phyloP scores from a whole-genome alignment of 495 filamentous ascomycete species.

The Hypoxylon lienhwacheense region DNA sequence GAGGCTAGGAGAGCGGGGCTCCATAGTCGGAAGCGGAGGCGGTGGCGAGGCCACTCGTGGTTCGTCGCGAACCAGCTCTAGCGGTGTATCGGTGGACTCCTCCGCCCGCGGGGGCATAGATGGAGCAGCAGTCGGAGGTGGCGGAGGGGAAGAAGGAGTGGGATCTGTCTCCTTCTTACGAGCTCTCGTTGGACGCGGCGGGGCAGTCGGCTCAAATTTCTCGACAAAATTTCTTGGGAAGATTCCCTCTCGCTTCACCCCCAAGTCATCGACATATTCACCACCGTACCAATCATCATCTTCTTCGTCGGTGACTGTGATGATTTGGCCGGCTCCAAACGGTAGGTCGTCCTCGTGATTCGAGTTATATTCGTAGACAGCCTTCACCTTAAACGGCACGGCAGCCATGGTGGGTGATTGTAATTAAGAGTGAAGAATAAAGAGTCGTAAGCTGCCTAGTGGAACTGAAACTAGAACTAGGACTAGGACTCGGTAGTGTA shows the following conservation, averaged over 20 bases:
- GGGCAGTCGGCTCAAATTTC: slow-evolving; percentile 85
- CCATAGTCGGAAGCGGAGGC: slow-evolving; percentile 37
- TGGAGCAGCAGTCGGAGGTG: slow-evolving; percentile 63
- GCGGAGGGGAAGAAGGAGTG: slow-evolving; percentile 58
- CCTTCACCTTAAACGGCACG: slow-evolving; percentile 89
- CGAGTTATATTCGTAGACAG: slow-evolving; percentile 90
- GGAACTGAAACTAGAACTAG: slow-evolving; percentile 6
- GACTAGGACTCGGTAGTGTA: not conserved
- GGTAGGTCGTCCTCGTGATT: slow-evolving; percentile 90
- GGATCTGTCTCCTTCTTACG: slow-evolving; percentile 72
- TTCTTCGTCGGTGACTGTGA: slow-evolving; percentile 89
- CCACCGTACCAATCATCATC: slow-evolving; percentile 95
- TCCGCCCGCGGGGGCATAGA: slow-evolving; percentile 43
- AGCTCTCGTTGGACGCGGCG: slow-evolving; percentile 75
- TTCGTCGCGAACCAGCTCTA: slow-evolving; percentile 39
- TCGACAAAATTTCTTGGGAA: slow-evolving; percentile 98
- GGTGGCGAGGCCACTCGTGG: slow-evolving; percentile 20
- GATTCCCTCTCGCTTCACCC: slow-evolving; percentile 78
- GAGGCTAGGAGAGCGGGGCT: slow-evolving; percentile 27
- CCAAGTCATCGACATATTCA: slow-evolving; percentile 76
- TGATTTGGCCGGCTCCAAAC: slow-evolving; percentile 82
- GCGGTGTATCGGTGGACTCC: slow-evolving; percentile 42
- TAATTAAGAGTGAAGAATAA: slow-evolving; percentile 7
- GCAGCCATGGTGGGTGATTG: slow-evolving; percentile 76
- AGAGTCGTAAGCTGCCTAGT: slow-evolving; percentile 26